Conservation (phyloP, 768 basidiomycete species). For the Mycena alexandri region DNA sequence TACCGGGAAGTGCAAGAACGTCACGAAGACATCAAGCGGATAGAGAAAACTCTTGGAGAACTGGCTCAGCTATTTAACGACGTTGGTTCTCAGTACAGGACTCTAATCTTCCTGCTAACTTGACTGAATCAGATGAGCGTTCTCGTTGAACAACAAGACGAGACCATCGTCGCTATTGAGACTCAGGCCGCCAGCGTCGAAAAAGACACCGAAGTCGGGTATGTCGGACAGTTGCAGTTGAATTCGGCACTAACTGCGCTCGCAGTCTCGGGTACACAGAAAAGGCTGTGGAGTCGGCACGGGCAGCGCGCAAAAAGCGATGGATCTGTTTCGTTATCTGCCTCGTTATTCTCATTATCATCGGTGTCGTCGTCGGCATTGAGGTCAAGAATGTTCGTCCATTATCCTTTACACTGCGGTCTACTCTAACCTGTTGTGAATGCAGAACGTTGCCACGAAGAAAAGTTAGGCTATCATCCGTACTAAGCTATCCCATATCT, state of each 20-base stretch:
- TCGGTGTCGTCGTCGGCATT: conserved; percentile 72
- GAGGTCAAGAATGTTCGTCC: conserved; percentile 52
- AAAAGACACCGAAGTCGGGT: conserved; percentile 91
- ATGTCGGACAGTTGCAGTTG: conserved; percentile 41
- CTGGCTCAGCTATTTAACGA: conserved; percentile 97
- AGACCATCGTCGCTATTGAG: conserved; percentile 87
- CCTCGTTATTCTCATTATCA: conserved; percentile 75
- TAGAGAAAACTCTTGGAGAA: conserved; percentile 93
- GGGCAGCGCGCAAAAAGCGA: conserved; percentile 92
- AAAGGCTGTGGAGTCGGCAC: conserved; percentile 88
- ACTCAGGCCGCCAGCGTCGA: conserved; percentile 79
- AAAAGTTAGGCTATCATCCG: too few species aligned
- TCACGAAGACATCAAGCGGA: conserved; percentile 95
- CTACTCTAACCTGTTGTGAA: too few species aligned
- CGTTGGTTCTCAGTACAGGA: conserved; percentile 57
- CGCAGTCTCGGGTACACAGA: conserved; percentile 84
- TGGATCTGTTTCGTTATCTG: conserved; percentile 94
- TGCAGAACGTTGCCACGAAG: conserved; percentile 55
- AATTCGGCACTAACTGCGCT: not conserved
- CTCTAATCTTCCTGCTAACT: conserved; percentile 1
- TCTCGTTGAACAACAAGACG: conserved; percentile 94
- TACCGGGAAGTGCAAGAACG: conserved; percentile 98
- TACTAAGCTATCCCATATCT: conserved; percentile 10
- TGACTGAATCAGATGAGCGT: conserved; percentile 81
- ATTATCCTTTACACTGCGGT: too few species aligned